Evolutionary conservation across 129 eudicot genomes (phyloP).

Genomic region (Heracleum sosnowskyi): DNA sequence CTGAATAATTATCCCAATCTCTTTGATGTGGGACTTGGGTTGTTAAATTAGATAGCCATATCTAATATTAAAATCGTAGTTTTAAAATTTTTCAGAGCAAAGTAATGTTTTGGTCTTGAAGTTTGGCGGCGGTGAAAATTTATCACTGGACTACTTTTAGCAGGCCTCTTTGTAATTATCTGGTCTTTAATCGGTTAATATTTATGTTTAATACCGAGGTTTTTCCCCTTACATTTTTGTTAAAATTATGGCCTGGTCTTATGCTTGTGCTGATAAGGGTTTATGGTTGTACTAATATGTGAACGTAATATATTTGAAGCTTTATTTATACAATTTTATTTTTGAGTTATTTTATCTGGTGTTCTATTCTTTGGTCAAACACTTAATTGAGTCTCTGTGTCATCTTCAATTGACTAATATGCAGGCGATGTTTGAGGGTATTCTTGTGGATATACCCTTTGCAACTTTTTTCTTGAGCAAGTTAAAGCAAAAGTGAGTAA

Average conservation of each 20-base stretch:
- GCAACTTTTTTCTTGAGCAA: slow-evolving; percentile 98
- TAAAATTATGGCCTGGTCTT: neutral
- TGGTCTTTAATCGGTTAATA: neutral
- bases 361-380: neutral
- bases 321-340: neutral
- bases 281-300: neutral
- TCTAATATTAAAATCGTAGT: too few species aligned
- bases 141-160: neutral
- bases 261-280: neutral
- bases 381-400: neutral
- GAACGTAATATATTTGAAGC: neutral
- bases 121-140: neutral
- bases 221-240: neutral
- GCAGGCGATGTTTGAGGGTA: slow-evolving; percentile 99
- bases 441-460: slow-evolving; percentile 96
- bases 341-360: neutral
- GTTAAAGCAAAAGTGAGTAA: slow-evolving; percentile 85
- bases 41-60: too few species aligned
- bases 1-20: too few species aligned
- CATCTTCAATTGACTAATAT: slow-evolving; percentile 9
- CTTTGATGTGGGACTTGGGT: too few species aligned
- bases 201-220: neutral
- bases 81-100: too few species aligned
- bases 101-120: neutral
- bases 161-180: neutral